Conservation (phyloP, 352 stramenopile genomes). For the Phytophthora brassicae region DNA sequence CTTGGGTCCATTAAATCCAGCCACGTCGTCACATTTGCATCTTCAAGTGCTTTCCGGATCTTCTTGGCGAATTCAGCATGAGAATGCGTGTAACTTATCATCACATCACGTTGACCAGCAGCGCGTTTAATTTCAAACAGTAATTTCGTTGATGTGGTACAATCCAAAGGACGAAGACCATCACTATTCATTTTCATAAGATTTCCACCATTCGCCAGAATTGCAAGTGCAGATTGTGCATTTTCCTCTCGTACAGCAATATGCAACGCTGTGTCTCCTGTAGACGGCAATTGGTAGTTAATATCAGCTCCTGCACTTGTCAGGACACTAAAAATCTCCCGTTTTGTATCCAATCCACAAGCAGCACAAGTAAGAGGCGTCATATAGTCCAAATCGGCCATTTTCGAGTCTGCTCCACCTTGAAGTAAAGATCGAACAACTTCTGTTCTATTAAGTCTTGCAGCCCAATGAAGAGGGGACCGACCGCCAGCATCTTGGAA, state of each 20-base stretch:
- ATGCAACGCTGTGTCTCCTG: constrained; percentile 74
- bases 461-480: constrained; percentile 79
- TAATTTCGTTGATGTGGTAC: constrained; percentile 73
- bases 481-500: constrained; percentile 75
- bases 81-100: constrained; percentile 89
- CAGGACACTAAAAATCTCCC: constrained; percentile 56
- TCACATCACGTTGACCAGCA: constrained; percentile 77
- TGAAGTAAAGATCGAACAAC: constrained; percentile 53
- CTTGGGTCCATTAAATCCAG: constrained; percentile 86
- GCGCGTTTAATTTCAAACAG: constrained; percentile 83
- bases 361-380: constrained; percentile 75
- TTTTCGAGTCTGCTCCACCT: constrained; percentile 40
- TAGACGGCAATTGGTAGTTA: constrained; percentile 63
- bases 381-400: constrained; percentile 63
- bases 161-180: constrained; percentile 70
- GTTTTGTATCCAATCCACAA: constrained; percentile 36
- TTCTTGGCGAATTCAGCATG: constrained; percentile 84
- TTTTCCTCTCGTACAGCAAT: constrained; percentile 70
- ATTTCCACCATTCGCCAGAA: constrained; percentile 69
- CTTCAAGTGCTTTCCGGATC: constrained; percentile 64
- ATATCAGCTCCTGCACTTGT: constrained; percentile 69
- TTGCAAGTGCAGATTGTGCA: constrained; percentile 60
- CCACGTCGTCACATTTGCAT: constrained; percentile 84
- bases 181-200: constrained; percentile 79
- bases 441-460: constrained; percentile 56